Conservation (phyloP, 2,329 filamentous ascomycete genomes). For the Aspergillus sp. region DNA sequence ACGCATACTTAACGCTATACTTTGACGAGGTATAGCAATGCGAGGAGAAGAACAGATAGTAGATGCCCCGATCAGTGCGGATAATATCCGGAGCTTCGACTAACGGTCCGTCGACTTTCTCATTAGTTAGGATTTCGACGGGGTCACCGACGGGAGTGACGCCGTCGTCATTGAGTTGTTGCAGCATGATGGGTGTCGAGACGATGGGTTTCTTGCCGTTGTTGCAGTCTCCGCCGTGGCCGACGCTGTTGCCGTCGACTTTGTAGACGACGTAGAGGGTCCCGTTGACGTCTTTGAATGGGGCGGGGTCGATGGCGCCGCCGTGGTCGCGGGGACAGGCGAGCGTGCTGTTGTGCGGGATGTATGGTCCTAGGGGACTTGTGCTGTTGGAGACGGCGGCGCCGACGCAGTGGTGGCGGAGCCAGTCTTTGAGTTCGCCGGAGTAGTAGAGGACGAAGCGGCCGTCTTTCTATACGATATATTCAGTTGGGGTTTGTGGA, state of each 20-base stretch:
- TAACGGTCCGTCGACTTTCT: constrained; percentile 61
- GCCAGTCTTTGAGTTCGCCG: constrained; percentile 44
- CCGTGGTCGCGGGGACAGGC: constrained; percentile 55
- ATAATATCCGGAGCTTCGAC: constrained; percentile 61
- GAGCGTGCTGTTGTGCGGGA: constrained; percentile 48
- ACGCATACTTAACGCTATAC: constrained; percentile 63
- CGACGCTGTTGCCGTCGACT: constrained; percentile 61
- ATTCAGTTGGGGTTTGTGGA: too few species aligned
- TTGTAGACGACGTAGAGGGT: constrained; percentile 64
- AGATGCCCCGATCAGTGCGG: constrained; percentile 42
- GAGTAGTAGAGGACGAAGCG: constrained; percentile 62
- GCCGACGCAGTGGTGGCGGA: constrained; percentile 58
- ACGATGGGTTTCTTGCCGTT: constrained; percentile 41
- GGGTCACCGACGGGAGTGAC: constrained; percentile 53
- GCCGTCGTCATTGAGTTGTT: constrained; percentile 47
- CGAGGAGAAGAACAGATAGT: constrained; percentile 63
- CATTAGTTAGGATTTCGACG: constrained; percentile 60
- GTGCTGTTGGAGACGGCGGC: constrained; percentile 47
- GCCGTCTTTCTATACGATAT: constrained; percentile 35
- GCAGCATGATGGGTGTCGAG: constrained; percentile 40
- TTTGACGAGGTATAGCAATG: constrained; percentile 57
- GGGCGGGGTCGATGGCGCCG: constrained; percentile 64
- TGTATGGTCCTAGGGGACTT: constrained; percentile 48
- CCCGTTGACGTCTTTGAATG: constrained; percentile 57
- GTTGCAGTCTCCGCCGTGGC: constrained; percentile 46